Evolutionary conservation across 768 basidiomycete species (phyloP).

Genomic region (Coprinopsis cinerea): DNA sequence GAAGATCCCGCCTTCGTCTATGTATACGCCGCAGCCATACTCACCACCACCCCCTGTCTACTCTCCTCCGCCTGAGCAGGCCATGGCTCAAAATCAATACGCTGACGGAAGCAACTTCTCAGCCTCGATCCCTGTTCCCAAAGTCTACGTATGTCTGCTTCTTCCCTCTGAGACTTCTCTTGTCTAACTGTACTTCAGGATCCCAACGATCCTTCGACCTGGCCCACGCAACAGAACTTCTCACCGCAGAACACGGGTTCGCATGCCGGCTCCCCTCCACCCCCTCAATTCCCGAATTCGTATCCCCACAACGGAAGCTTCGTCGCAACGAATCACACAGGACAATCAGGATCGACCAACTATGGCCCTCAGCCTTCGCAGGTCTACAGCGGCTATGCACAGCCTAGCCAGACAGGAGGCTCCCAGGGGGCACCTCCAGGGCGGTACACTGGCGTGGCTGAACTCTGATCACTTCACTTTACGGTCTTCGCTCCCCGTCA

Average conservation of each 20-base stretch:
- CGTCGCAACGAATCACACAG: too few relatives aligned
- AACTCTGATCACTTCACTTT: conserved; percentile 15
- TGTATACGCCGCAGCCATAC: conserved; percentile 1
- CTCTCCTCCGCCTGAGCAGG: too few relatives aligned
- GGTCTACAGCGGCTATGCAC: conserved; percentile 11
- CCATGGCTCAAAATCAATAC: too few relatives aligned
- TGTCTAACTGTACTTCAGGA: conserved; percentile 19
- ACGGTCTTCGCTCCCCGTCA: background rate
- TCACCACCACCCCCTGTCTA: too few relatives aligned
- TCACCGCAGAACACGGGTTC: conserved; percentile 7
- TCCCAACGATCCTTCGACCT: conserved; percentile 38
- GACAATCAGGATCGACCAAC: conserved; percentile 2
- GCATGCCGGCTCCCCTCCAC: too few relatives aligned
- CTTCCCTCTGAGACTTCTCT: conserved; percentile 2
- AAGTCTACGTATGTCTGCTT: conserved; percentile 31
- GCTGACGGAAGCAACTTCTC: conserved; percentile 15
- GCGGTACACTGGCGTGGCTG: conserved; percentile 29
- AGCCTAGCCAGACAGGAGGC: conserved; percentile 4
- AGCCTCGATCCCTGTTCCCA: conserved; percentile 22
- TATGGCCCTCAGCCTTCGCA: conserved; percentile 10
- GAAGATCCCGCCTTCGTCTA: conserved; percentile 11
- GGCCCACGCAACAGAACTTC: conserved; percentile 21
- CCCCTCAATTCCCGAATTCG: background rate
- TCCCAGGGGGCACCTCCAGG: too few relatives aligned
- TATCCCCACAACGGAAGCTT: background rate